phyloP scores from a whole-genome alignment of 306 rosid genomes.

The Lagenaria siceraria region DNA sequence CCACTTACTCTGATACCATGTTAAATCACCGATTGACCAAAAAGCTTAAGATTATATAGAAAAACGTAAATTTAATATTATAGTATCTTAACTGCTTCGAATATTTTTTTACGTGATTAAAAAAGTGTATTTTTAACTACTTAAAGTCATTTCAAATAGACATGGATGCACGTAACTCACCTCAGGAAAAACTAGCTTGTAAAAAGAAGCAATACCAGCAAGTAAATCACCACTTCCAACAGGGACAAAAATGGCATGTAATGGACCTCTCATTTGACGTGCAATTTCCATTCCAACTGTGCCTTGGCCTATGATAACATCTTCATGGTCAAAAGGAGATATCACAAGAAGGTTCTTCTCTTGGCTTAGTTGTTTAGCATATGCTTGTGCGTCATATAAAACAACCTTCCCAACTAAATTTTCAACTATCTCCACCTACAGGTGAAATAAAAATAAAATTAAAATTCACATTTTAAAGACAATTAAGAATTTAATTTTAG shows the following conservation, averaged over 20 bases:
- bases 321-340: slow-evolving; percentile 85
- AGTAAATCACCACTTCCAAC: slow-evolving; percentile 89
- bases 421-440: slow-evolving; percentile 65
- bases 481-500: too few relatives aligned
- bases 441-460: too few relatives aligned
- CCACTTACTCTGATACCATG: too few relatives aligned
- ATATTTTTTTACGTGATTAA: too few relatives aligned
- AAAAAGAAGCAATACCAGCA: slow-evolving; percentile 87
- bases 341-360: slow-evolving; percentile 54
- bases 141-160: too few relatives aligned
- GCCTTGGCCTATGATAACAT: slow-evolving; percentile 83
- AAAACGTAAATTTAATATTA: too few relatives aligned
- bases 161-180: slow-evolving; percentile 12
- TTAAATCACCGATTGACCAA: too few relatives aligned
- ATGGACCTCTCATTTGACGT: slow-evolving; percentile 46
- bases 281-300: slow-evolving; percentile 83
- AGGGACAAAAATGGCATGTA: slow-evolving; percentile 85
- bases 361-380: slow-evolving; percentile 45
- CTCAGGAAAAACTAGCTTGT: slow-evolving; percentile 76
- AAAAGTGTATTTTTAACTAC: too few relatives aligned
- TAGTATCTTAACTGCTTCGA: too few relatives aligned
- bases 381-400: slow-evolving; percentile 62
- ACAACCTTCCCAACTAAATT: slow-evolving; percentile 64
- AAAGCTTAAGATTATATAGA: too few relatives aligned
- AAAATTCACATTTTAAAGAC: too few relatives aligned